Conservation (phyloP, 441 rosid genomes). For the Aquilaria agallochum region DNA sequence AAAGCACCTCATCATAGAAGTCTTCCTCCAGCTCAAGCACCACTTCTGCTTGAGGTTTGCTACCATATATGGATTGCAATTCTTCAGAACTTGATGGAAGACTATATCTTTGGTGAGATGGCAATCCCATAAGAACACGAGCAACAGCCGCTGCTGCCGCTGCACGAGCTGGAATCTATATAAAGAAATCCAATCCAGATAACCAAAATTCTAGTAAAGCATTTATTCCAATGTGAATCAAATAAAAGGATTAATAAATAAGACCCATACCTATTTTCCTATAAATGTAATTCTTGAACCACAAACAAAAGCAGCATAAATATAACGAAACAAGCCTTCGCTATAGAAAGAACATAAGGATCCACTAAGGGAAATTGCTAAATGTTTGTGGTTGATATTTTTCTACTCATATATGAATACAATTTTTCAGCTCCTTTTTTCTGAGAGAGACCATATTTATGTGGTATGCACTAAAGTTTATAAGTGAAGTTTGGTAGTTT, state of each 20-base stretch:
- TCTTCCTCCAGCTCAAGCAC: slow-evolving; percentile 75
- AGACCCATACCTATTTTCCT: too few species aligned
- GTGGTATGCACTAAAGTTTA: too few species aligned
- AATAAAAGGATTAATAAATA: background rate
- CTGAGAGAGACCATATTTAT: too few species aligned
- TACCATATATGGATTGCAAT: slow-evolving; percentile 75
- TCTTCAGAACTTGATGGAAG: slow-evolving; percentile 76
- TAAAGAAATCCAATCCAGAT: slow-evolving; percentile 2
- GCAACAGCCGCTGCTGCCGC: slow-evolving; percentile 97
- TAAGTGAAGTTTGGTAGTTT: too few species aligned
- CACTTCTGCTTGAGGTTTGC: slow-evolving; percentile 46
- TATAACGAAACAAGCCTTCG: too few species aligned
- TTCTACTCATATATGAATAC: too few species aligned
- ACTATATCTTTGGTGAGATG: slow-evolving; percentile 65
- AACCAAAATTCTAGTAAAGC: slow-evolving; percentile 5
- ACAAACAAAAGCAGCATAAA: too few species aligned
- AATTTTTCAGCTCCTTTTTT: too few species aligned
- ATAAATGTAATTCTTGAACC: too few species aligned
- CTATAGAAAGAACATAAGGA: too few species aligned
- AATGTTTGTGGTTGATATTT: too few species aligned
- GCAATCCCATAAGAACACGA: slow-evolving; percentile 76
- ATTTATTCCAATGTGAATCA: background rate
- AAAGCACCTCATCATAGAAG: slow-evolving; percentile 76
- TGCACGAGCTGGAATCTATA: slow-evolving; percentile 92
- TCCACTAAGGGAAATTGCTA: too few species aligned